Base-by-base conservation (phyloP, 2,329 filamentous ascomycete species). In the Colletotrichum phormii region DNA sequence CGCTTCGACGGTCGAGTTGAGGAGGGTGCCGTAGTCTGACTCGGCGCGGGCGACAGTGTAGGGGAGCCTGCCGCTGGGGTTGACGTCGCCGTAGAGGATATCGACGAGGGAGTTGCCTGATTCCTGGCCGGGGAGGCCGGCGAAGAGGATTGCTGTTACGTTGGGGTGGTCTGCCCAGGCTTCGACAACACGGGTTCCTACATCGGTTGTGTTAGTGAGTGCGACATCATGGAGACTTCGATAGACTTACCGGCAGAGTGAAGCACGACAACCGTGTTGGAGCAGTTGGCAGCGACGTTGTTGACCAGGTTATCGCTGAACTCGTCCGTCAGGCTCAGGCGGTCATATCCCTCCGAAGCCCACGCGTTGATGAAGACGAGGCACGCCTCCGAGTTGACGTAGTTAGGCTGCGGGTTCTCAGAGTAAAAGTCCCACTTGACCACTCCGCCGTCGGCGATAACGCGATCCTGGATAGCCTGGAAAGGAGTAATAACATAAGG, bases 321-420 rank as follows among this genome's bases (percentile, higher is more conserved):
- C 72, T 92, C 91, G 79, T 96, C 94, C 29, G 84, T 83, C 6
- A 88, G 83, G 7, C 85, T 86, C 0, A 88, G 84, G 59, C 90
- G 86, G 72, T 94, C 87, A 75, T 87, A 92, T 0, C 92, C 93
- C 81, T 97, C 94, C 2, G 92, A 90, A 1, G 92, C 89, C 81
- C 92, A 93, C 13, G 86, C 88, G 77, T 93, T 93, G 75, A 89
- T 88, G 75, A 93, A 89, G 0, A 92, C 89, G 3, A 92, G 81
- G 75, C 94, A 97, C 5, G 94, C 86, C 76, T 95, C 88, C 4
- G 83, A 79, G 57, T 87, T 82, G 5, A 92, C 87, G 24, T 26
- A 67, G 54, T 33, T 49, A 13, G 31, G 62, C 13, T 81, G 76
- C 0, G 90, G 89, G 1, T 83, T 79, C 1, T 78, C 77, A 2